Base-by-base conservation (phyloP, 2,329 filamentous ascomycete genomes). In the Fonsecaea multimorphosa region DNA sequence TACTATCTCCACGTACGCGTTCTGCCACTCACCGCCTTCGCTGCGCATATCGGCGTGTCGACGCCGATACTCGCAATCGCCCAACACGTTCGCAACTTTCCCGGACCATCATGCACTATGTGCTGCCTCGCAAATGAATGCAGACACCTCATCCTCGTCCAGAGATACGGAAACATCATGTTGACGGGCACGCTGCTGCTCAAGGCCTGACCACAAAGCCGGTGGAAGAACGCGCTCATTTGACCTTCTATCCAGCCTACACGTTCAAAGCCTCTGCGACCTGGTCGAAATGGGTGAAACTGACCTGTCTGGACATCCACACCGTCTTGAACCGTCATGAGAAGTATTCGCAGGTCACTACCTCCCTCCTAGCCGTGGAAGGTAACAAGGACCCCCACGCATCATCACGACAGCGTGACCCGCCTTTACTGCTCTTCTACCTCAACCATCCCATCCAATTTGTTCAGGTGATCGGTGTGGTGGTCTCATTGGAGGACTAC, bases 391-490 rank as follows among this genome's bases (percentile, higher is more conserved):
- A 36, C 3, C 11, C 34, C 44, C 52, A 59, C 40, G 16, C 27
- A n/a, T n/a, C n/a, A n/a, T n/a, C n/a, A 32, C 44, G 60, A 38
- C 58, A 29, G 16, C 61, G 66, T 27, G 31, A 51, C 27, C 84
- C 27, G 14, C 85, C 86, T 73, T 79, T 82, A 56, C 77, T 86
- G 44, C 86, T 83, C 76, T 92, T 93, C 76, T 83, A 88, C 78
- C 77, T 83, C 57, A 93, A 93, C 76, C 87, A 93, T 70, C 91
- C 91, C 0, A 87, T 94, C 71, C 87, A 87, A 83, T 93, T 89
- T 86, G 85, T 91, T 60, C 87, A 89, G 67, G 77, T 93, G 34
- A 84, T 87, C 7, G 91, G 91, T 32, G 77, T 92, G 8, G 83
- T 94, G 24, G 87, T 93, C 62, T 84, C 85, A 61, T 76, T 85